phyloP scores from a whole-genome alignment of 768 basidiomycete species.

The Tylopilus plumbeoviolaceoides region DNA sequence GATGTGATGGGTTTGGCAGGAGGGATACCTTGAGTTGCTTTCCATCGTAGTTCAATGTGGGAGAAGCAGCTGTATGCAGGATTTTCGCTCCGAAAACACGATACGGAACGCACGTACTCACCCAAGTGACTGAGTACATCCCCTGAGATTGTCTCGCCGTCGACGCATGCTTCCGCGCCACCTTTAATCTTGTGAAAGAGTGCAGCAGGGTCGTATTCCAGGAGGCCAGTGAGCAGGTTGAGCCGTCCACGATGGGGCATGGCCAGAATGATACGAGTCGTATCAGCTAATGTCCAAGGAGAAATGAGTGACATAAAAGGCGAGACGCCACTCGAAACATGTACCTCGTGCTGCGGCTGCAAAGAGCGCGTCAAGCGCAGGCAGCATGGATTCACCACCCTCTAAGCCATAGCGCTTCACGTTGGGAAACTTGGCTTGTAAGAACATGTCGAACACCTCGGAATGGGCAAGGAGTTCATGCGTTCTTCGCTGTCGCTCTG shows the following conservation, averaged over 20 bases:
- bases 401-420: slow-evolving; percentile 85
- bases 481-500: slow-evolving; percentile 49
- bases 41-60: slow-evolving; percentile 51
- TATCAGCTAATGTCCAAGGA: slow-evolving; percentile 42
- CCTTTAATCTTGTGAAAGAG: slow-evolving; percentile 89
- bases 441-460: slow-evolving; percentile 81
- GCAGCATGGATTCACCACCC: slow-evolving; percentile 91
- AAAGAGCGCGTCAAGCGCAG: slow-evolving; percentile 79
- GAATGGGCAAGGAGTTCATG: slow-evolving; percentile 68
- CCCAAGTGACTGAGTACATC: slow-evolving; percentile 88
- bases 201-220: slow-evolving; percentile 60
- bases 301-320: not conserved
- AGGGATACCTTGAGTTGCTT: slow-evolving; percentile 64
- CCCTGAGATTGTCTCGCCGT: slow-evolving; percentile 63
- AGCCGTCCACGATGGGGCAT: slow-evolving; percentile 90
- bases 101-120: slow-evolving; percentile 28
- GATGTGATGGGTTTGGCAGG: slow-evolving; percentile 76
- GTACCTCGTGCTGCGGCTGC: slow-evolving; percentile 56
- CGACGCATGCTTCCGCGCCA: slow-evolving; percentile 57
- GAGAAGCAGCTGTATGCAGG: slow-evolving; percentile 53
- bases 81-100: not conserved
- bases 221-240: slow-evolving; percentile 76
- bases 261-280: slow-evolving; percentile 69
- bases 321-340: not conserved
- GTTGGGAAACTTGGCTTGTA: slow-evolving; percentile 88